Evolutionary conservation across 169 alveolate genomes (phyloP), one percentile per base, ranked within the genome.

Genomic region (Eimeria acervulina): DNA sequence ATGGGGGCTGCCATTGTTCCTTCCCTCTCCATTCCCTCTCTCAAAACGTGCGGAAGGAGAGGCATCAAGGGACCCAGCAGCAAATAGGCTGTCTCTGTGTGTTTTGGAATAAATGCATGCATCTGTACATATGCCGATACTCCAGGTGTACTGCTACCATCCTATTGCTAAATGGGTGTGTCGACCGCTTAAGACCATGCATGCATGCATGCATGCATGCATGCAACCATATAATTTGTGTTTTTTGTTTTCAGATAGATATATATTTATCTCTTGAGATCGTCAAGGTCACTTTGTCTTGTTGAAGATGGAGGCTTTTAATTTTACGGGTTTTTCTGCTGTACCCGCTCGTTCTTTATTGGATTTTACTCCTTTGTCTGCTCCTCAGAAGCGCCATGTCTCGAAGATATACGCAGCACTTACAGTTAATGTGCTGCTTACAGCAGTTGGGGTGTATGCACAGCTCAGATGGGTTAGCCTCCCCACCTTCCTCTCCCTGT

Each of bases 391-490:
- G 84, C 33, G 31, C 15, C 92, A 92, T 52, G 7, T 92, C 47
- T n/a, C 91, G 12, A 83, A 52, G 40, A 68, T 92, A 8, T 78
- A 92, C 7, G 95, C 90, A 3, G 95, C 95, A 0, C 84, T 92
- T 17, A 23, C 85, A 10, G 44, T 76, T 2, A 92, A 92, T 74
- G 66, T 92, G 55, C n/a, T 92, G n/a, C 91, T 78, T 38, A 78
- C 95, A 10, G 95, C 95, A 1, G 76, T 38, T 42, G 95, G 95
- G 63, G 95, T 92, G 70, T 92, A 92, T 70, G 91, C 36, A 33
- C 95, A 92, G 61, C 95, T 52, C 61, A 47, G 21, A 13, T 17
- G 42, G 36, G 2, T 72, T 1, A 68, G 61, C 66, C 72, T 92
- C 15, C 95, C 95, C 6, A 26, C 84, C 44, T 21, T 89, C 51